phyloP scores from a whole-genome alignment of 2,329 filamentous ascomycete species.

The Cordyceps javanica region DNA sequence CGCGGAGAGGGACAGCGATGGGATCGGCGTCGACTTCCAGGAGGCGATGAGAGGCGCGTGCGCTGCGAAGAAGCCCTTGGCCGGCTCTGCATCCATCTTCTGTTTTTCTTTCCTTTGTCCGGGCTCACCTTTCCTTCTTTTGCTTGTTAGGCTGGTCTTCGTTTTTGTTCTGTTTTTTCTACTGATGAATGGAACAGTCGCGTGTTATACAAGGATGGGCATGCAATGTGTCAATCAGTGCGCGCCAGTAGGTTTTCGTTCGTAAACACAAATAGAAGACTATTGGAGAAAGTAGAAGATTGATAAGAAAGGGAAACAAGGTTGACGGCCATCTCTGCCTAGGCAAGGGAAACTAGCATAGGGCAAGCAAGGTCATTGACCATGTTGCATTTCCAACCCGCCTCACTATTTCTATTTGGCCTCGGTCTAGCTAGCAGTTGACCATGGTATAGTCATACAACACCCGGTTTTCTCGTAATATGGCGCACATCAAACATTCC shows the following conservation, averaged over 20 bases:
- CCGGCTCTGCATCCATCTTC: not conserved
- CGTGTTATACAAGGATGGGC: too few relatives aligned
- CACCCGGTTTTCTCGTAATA: not conserved
- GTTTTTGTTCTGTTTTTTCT: too few relatives aligned
- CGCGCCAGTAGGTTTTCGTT: too few relatives aligned
- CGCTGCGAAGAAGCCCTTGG: not conserved
- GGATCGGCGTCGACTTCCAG: slow-evolving; percentile 41
- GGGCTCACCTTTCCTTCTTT: not conserved
- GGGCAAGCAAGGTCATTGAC: not conserved
- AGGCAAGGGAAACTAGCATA: not conserved
- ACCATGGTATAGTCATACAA: not conserved
- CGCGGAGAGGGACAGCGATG: slow-evolving; percentile 39
- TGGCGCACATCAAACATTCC: not conserved
- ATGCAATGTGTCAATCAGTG: too few relatives aligned
- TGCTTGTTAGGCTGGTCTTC: not conserved
- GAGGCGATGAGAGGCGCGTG: slow-evolving; percentile 28
- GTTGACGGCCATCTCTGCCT: not conserved
- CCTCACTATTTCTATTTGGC: too few relatives aligned
- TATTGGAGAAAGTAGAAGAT: not conserved
- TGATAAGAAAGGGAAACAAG: not conserved
- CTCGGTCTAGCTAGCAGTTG: not conserved
- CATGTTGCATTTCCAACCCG: not conserved
- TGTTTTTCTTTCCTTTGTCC: not conserved
- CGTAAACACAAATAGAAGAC: too few relatives aligned
- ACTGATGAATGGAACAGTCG: too few relatives aligned